Evolutionary conservation across 108 stramenopile species (phyloP), one percentile per base, ranked within the genome.

Genomic region (Cyclotella sp.): DNA sequence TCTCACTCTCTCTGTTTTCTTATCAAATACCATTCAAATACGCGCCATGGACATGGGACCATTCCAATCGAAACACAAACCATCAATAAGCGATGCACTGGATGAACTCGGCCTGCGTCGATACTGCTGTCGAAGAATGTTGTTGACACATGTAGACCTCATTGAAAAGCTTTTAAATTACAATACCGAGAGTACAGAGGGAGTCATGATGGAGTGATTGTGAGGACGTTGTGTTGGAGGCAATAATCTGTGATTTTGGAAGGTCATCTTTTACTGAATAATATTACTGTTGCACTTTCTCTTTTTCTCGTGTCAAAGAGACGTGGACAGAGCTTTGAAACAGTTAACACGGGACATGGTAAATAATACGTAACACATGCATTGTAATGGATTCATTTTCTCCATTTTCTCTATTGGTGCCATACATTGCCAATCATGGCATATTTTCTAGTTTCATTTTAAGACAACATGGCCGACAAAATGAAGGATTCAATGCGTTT

Each of bases 81-180:
- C 41, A 19, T 55, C 16, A 53, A 29, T 0, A 77, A 98, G 97
- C 45, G 98, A 98, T 66, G 98, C 98, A 21, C 73, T 99, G 73
- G 97, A 98, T 74, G 95, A 98, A 85, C 84, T 99, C 41, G 98
- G 98, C 24, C 86, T 99, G 39, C 93, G 94, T 77, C 71, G 99
- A 88, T 99, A 99, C 76, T 99, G 99, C 90, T 99, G 99, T 83
- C 86, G 99, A 60, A 85, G 99, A 51, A 99, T 99, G 99, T 78
- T 99, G 84, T 86, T 99, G 61, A 99, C 99, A 10, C 99, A 99
- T 77, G 99, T 99, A 9, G 99, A 99, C 86, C 87, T 99, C 46
- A 99, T 99, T 80, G 97, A 99, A 84, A 99, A 99, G 81, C 85
- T 99, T 24, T 89, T 99, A 60, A 98, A 99, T 83, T 99, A 99